Percentiles rank a stretch among this genome's conserved stretches.
phyloP scores from a whole-genome alignment of 768 basidiomycete species.

The Pisolithus microcarpus region DNA sequence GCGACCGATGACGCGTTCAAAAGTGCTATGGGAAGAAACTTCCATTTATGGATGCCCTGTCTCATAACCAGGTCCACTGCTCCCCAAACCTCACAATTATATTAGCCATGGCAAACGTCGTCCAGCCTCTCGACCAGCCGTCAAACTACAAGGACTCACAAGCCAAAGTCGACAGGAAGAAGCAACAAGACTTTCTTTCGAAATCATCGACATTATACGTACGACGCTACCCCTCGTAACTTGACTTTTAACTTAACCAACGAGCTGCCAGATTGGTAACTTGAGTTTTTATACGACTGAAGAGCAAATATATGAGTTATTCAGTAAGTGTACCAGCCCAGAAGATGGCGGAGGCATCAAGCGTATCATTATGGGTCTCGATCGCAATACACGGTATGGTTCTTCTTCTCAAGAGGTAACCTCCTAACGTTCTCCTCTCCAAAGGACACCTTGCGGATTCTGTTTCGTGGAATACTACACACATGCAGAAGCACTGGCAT shows the following conservation, averaged over 20 bases:
- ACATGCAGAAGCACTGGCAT: conserved; percentile 86
- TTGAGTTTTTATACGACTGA: conserved; percentile 93
- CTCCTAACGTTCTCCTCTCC: conserved; percentile 7
- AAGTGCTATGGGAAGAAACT: conserved; percentile 21
- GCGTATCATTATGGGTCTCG: conserved; percentile 91
- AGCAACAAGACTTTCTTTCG: conserved; percentile 70
- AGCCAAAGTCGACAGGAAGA: conserved; percentile 67
- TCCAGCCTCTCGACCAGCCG: conserved; percentile 80
- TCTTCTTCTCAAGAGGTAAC: neutral
- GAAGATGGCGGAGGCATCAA: conserved; percentile 88
- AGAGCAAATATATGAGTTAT: conserved; percentile 92
- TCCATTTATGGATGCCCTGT: conserved; percentile 13
- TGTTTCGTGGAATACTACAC: conserved; percentile 97
- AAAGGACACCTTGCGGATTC: conserved; percentile 86
- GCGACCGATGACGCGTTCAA: conserved; percentile 23
- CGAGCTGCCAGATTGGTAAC: conserved; percentile 64
- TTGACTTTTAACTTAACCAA: conserved; percentile 4
- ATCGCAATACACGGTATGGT: conserved; percentile 74
- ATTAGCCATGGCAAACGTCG: conserved; percentile 73
- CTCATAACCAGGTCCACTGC: neutral
- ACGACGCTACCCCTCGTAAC: conserved; percentile 25
- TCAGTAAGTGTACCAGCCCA: conserved; percentile 81
- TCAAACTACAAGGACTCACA: conserved; percentile 98
- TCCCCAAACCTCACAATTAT: neutral
- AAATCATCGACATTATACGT: conserved; percentile 91